Percentiles rank a stretch among this genome's conserved stretches.
Evolutionary conservation across 1,139 yeast species (phyloP).

Genomic region (Geotrichum australiense): DNA sequence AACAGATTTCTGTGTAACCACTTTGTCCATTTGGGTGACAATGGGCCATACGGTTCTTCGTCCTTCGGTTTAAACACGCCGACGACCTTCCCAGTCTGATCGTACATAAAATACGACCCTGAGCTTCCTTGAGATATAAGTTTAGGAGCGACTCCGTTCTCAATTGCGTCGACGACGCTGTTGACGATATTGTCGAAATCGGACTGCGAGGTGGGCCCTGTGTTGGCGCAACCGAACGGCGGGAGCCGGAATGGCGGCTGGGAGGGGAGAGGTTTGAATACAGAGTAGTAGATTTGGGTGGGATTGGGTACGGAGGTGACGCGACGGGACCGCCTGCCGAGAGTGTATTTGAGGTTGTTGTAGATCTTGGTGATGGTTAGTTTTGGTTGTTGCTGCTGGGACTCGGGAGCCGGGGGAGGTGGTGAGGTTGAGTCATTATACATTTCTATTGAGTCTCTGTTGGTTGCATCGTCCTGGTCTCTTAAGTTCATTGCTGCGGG

Average conservation of each 20-base stretch:
- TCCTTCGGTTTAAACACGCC: conserved; percentile 76
- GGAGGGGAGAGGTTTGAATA: conserved; percentile 37
- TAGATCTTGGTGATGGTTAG: conserved; percentile 13
- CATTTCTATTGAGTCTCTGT: too few species aligned
- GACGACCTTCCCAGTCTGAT: conserved; percentile 34
- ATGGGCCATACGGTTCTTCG: conserved; percentile 75
- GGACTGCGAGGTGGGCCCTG: conserved; percentile 31
- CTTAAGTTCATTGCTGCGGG: too few species aligned
- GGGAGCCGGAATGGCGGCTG: conserved; percentile 25
- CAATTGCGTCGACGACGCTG: conserved; percentile 41
- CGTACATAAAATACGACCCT: conserved; percentile 59
- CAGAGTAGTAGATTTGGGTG: conserved; percentile 45
- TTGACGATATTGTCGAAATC: conserved; percentile 38
- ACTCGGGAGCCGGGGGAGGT: too few species aligned
- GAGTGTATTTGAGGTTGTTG: conserved; percentile 10
- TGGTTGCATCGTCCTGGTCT: too few species aligned
- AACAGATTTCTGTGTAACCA: conserved; percentile 71
- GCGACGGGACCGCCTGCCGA: conserved; percentile 6
- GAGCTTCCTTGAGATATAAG: conserved; percentile 62
- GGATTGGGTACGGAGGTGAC: conserved; percentile 8
- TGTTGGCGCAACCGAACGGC: conserved; percentile 29
- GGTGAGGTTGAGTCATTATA: too few species aligned
- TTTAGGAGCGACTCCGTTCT: conserved; percentile 40
- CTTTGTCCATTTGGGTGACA: conserved; percentile 75
- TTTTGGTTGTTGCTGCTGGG: too few species aligned